A percentile compares a stretch with the other conserved stretches of the same genome.
Conservation (phyloP, 1,139 yeast species). For the Geotrichum restrictum region DNA sequence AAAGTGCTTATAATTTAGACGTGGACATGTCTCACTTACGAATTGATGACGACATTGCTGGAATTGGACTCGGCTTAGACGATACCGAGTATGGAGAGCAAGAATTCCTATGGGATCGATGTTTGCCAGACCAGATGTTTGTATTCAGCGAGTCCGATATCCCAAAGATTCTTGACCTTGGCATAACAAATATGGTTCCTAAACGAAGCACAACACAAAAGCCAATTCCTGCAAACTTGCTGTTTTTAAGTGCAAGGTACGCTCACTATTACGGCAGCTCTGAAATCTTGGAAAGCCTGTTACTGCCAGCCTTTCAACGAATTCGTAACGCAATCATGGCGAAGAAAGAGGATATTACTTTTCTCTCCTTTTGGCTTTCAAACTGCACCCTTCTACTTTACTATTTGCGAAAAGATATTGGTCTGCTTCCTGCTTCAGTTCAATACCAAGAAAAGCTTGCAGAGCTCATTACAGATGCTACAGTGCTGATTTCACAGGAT, state of each 20-base stretch:
- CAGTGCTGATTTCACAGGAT: slow-evolving; percentile 38
- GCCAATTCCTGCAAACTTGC: slow-evolving; percentile 44
- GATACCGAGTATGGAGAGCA: slow-evolving; percentile 24
- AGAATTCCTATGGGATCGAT: slow-evolving; percentile 41
- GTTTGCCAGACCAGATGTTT: slow-evolving; percentile 43
- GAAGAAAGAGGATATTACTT: slow-evolving; percentile 41
- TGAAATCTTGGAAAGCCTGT: slow-evolving; percentile 37
- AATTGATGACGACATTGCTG: slow-evolving; percentile 24
- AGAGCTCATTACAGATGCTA: slow-evolving; percentile 38
- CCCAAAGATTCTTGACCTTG: slow-evolving; percentile 40
- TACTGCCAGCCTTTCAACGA: slow-evolving; percentile 38
- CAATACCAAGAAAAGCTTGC: slow-evolving; percentile 37
- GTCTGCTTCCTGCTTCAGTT: slow-evolving; percentile 33
- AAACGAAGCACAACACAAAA: slow-evolving; percentile 39
- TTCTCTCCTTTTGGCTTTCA: slow-evolving; percentile 44
- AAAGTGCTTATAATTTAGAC: slow-evolving; percentile 36
- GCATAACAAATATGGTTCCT: slow-evolving; percentile 40
- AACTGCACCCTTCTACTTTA: slow-evolving; percentile 41
- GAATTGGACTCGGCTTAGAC: slow-evolving; percentile 22
- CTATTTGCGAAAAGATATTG: slow-evolving; percentile 41
- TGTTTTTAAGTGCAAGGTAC: slow-evolving; percentile 42
- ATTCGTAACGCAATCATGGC: slow-evolving; percentile 36
- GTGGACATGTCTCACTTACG: slow-evolving; percentile 34
- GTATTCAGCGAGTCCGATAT: slow-evolving; percentile 40
- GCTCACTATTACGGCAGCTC: slow-evolving; percentile 41